A percentile compares a stretch with the other conserved stretches of the same genome.
phyloP scores from a whole-genome alignment of 2,329 filamentous ascomycete genomes.

The Ophiostoma piceae region DNA sequence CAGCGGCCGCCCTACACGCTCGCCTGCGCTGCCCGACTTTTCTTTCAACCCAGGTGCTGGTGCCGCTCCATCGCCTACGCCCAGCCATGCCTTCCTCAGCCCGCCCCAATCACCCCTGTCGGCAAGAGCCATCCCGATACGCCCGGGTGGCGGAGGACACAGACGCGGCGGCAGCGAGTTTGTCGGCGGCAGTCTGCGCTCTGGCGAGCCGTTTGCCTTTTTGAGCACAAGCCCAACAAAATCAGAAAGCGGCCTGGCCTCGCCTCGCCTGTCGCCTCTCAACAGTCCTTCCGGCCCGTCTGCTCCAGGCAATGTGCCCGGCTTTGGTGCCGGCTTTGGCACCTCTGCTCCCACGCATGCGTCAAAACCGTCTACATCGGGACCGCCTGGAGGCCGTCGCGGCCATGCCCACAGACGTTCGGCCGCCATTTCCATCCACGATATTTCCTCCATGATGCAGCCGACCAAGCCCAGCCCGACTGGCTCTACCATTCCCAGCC shows the following conservation, averaged over 20 bases:
- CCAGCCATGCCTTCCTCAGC: constrained; percentile 43
- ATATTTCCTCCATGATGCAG: constrained; percentile 65
- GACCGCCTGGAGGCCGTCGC: constrained; percentile 43
- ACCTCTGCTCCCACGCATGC: not conserved
- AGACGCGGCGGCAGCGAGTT: constrained; percentile 80
- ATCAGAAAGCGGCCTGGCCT: constrained; percentile 51
- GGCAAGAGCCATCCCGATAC: constrained; percentile 45
- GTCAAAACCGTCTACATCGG: constrained; percentile 23
- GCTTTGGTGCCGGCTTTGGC: not conserved
- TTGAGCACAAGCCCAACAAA: constrained; percentile 68
- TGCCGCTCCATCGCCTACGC: constrained; percentile 30
- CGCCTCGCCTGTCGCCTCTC: constrained; percentile 50
- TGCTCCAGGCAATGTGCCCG: not conserved
- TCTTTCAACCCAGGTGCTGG: constrained; percentile 44
- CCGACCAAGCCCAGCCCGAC: constrained; percentile 42
- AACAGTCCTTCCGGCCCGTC: constrained; percentile 31
- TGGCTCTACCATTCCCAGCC: constrained; percentile 31
- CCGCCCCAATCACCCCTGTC: constrained; percentile 54
- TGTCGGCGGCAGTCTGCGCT: constrained; percentile 65
- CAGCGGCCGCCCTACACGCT: constrained; percentile 30
- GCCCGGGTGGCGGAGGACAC: constrained; percentile 64
- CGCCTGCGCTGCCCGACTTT: constrained; percentile 49
- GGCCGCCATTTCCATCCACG: constrained; percentile 74
- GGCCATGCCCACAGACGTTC: constrained; percentile 79
- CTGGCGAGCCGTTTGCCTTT: constrained; percentile 53